A percentile compares a stretch with the other conserved stretches of the same genome.
phyloP scores from a whole-genome alignment of 2,329 filamentous ascomycete genomes.

The Cladophialophora psammophila region DNA sequence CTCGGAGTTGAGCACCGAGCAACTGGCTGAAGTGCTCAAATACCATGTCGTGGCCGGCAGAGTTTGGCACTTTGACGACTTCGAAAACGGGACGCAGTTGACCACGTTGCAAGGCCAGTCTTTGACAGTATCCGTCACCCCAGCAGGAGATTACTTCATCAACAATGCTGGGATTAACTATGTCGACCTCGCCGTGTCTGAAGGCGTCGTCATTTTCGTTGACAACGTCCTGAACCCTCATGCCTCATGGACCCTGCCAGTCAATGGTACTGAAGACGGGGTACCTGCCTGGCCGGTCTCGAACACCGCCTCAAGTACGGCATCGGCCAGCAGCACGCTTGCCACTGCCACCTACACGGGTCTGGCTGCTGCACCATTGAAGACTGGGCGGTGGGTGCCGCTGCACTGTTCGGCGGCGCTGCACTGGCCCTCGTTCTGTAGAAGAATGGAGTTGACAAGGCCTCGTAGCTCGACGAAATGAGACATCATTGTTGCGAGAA shows the following conservation, averaged over 20 bases:
- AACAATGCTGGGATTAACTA: constrained; percentile 28
- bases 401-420: constrained; percentile 5
- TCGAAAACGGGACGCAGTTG: constrained; percentile 24
- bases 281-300: constrained; percentile 22
- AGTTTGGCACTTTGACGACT: constrained; percentile 21
- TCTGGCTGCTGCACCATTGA: constrained; percentile 5
- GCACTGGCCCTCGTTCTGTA: background rate
- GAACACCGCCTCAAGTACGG: constrained; percentile 16
- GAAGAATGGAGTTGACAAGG: background rate
- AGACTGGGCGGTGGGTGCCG: constrained; percentile 11
- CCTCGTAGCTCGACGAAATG: background rate
- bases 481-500: background rate
- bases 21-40: constrained; percentile 27
- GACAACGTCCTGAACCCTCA: constrained; percentile 31
- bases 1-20: constrained; percentile 22
- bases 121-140: constrained; percentile 20
- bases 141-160: constrained; percentile 23
- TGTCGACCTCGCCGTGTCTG: constrained; percentile 23
- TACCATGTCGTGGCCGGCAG: constrained; percentile 27
- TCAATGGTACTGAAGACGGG: constrained; percentile 25
- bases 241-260: constrained; percentile 19
- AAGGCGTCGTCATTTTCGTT: constrained; percentile 26
- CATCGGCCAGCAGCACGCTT: constrained; percentile 13
- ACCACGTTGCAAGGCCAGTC: constrained; percentile 27
- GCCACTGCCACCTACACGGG: constrained; percentile 10